These are phyloP conservation scores for Physcomitrellopsis africana DNA, from an alignment of 225 moss, liverwort and hornwort species.

Conservation along the genomic window DNA sequence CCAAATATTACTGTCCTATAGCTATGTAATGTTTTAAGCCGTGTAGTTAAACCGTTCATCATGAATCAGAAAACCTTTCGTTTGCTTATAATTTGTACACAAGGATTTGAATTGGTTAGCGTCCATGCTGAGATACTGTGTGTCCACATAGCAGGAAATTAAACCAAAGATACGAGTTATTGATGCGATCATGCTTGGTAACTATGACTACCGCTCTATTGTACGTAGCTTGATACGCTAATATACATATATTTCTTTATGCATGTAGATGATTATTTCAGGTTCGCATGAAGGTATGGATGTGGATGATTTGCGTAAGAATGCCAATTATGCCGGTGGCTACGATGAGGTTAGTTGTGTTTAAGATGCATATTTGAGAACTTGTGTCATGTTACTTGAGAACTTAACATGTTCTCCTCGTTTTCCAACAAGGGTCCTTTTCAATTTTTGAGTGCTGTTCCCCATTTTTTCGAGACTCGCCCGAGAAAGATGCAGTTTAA, in stretches of 20 bases:
- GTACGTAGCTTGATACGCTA: constrained; percentile 29
- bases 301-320: constrained; percentile 89
- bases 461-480: constrained; percentile 13
- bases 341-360: constrained; percentile 81
- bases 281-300: constrained; percentile 99
- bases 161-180: not conserved
- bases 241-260: constrained; percentile 29
- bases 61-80: constrained; percentile 20
- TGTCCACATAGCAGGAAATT: too few species aligned
- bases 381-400: not conserved
- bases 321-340: constrained; percentile 90
- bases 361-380: not conserved
- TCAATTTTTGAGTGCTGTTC: constrained; percentile 21
- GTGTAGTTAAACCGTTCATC: constrained; percentile 2
- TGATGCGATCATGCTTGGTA: constrained; percentile 5
- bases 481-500: constrained; percentile 1
- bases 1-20: constrained; percentile 13
- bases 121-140: not conserved
- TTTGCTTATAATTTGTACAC: constrained; percentile 1
- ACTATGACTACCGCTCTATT: not conserved
- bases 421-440: not conserved
- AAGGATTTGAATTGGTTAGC: constrained; percentile 23
- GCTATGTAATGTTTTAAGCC: constrained; percentile 1
- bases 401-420: not conserved
- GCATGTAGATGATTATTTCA: constrained; percentile 85